A percentile compares a stretch with the other conserved stretches of the same genome.
These are phyloP conservation scores for Microsporum ferrugineum DNA, from an alignment of 2,329 filamentous ascomycete genomes.

Conservation along the genomic window DNA sequence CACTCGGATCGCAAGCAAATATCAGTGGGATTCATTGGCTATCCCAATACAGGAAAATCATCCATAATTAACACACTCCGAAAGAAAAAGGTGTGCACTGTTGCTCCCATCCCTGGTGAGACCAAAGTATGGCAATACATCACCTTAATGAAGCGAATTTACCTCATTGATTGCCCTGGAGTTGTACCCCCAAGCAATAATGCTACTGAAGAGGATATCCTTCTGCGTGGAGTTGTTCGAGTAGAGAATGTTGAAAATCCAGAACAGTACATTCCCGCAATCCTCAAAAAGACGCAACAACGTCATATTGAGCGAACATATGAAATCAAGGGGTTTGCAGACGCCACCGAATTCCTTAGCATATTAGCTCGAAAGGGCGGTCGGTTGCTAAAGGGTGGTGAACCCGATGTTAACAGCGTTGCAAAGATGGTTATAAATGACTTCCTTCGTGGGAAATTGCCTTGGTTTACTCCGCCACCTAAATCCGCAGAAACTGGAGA, in stretches of 20 bases:
- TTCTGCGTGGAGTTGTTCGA: slow-evolving; percentile 80
- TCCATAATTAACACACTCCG: slow-evolving; percentile 94
- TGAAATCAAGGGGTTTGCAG: slow-evolving; percentile 66
- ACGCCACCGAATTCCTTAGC: slow-evolving; percentile 74
- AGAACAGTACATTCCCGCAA: slow-evolving; percentile 83
- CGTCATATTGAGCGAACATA: slow-evolving; percentile 91
- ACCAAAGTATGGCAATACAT: slow-evolving; percentile 99
- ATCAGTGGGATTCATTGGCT: slow-evolving; percentile 76
- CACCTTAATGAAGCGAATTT: slow-evolving; percentile 86
- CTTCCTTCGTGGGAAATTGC: slow-evolving; percentile 87
- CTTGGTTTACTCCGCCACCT: slow-evolving; percentile 86
- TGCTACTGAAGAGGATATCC: slow-evolving; percentile 75
- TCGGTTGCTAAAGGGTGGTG: slow-evolving; percentile 77
- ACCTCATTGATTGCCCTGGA: slow-evolving; percentile 92
- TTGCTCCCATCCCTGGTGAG: slow-evolving; percentile 89
- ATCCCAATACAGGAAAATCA: slow-evolving; percentile 91
- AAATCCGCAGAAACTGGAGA: slow-evolving; percentile 34
- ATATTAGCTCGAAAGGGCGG: slow-evolving; percentile 77
- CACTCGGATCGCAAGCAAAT: slow-evolving; percentile 91
- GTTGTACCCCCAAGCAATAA: slow-evolving; percentile 81
- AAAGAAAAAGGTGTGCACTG: slow-evolving; percentile 86
- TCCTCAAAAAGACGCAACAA: slow-evolving; percentile 67
- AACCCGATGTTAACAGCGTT: slow-evolving; percentile 86
- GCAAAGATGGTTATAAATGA: slow-evolving; percentile 97
- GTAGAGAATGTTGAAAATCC: slow-evolving; percentile 95